Base-by-base conservation (phyloP, 805 yeast species). In the Isabelozyma rhagii region DNA sequence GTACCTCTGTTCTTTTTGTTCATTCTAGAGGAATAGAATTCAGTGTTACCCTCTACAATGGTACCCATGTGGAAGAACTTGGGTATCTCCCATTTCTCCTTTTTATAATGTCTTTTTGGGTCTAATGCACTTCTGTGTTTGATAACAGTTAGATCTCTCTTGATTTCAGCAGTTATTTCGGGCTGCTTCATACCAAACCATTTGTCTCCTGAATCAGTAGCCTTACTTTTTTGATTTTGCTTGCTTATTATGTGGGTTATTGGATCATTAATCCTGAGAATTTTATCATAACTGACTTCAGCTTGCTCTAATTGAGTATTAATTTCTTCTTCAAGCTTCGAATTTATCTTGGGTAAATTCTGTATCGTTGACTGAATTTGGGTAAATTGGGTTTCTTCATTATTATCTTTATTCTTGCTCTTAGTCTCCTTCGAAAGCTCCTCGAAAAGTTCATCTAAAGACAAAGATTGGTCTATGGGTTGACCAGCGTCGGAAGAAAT, bases 21-120 rank as follows among this genome's bases (percentile, higher is more conserved):
- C 55, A 93, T 58, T 53, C 96, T 76, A 4, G 82, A 71, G 39
- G 84, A 80, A 70, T 77, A 89, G 66, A 78, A 89, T 63, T 93
- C 97, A 1, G 89, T 77, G 55, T 85, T 83, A 41, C 91, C 93
- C 58, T 87, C 94, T 25, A 92, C 68, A 38, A 94, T 81, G 0
- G 97, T 91, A 13, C 99, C 99, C 58, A 88, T 80, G 51, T 93
- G 94, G 65, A 94, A 91, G 55, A 77, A 82, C 60, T 87, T 89
- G 43, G 96, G 93, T 7, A 78, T 76, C 45, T 76, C 78, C 87
- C 91, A 86, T 53, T 83, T 83, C 51, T 87, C 94, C 65, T 89
- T 89, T 69, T 89, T 90, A 70, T 94, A 94, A 69, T 90, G 97
- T 59, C 97, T 81, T 70, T 94, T 94, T 7, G 97, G 98, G 64